These are phyloP conservation scores for Corymbia citriodora DNA, from an alignment of 441 rosid genomes.

Conservation along the genomic window DNA sequence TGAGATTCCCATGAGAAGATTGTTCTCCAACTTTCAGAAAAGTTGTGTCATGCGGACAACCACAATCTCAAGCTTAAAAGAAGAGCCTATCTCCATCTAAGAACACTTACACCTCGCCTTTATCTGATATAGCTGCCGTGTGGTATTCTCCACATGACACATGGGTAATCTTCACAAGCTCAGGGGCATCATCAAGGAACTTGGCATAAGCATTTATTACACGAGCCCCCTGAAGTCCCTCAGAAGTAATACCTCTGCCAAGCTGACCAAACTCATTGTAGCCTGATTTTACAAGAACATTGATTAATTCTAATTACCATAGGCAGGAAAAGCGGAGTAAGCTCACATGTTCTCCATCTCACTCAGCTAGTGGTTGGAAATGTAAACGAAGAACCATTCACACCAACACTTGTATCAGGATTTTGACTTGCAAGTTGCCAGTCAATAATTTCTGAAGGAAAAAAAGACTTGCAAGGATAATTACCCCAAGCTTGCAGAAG, in stretches of 20 bases:
- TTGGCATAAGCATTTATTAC: conserved; percentile 72
- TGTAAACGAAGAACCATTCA: not conserved
- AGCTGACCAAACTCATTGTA: conserved; percentile 95
- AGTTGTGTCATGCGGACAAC: conserved; percentile 43
- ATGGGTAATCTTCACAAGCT: conserved; percentile 74
- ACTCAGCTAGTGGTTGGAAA: not conserved
- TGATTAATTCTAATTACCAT: conserved; percentile 14
- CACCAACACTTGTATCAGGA: not conserved
- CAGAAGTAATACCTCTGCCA: conserved; percentile 93
- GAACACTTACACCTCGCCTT: conserved; percentile 96
- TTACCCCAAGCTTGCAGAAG: conserved; percentile 93
- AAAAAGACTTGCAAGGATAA: not conserved
- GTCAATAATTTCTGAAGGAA: not conserved
- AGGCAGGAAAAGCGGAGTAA: not conserved
- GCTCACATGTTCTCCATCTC: not conserved
- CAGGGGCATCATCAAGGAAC: conserved; percentile 95
- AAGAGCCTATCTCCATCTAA: conserved; percentile 36
- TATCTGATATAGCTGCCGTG: conserved; percentile 84
- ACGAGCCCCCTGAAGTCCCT: conserved; percentile 86
- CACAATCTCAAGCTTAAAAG: conserved; percentile 38
- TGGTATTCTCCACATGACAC: conserved; percentile 98
- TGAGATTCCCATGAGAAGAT: conserved; percentile 40
- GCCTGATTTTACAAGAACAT: conserved; percentile 48
- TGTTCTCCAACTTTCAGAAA: conserved; percentile 41
- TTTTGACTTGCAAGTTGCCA: not conserved